These are phyloP conservation scores for Trichoderma afroharzianum DNA, from an alignment of 2,329 filamentous ascomycete species.

Conservation along the genomic window DNA sequence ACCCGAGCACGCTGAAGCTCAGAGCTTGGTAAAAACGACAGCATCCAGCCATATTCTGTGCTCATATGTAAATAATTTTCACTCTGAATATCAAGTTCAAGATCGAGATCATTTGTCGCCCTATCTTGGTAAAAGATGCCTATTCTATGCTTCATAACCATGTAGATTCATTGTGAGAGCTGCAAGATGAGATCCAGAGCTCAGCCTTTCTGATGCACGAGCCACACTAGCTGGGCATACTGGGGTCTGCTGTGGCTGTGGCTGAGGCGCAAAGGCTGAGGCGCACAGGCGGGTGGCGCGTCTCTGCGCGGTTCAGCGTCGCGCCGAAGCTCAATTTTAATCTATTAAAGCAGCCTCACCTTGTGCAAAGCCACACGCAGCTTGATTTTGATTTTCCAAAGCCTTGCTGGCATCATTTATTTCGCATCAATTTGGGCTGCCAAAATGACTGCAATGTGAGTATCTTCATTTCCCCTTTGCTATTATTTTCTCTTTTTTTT, in stretches of 20 bases:
- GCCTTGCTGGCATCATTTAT: neutral
- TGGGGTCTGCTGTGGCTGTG: neutral
- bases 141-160: too few relatives aligned
- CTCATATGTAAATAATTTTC: neutral
- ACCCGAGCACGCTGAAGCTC: neutral
- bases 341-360: constrained; percentile 9
- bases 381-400: neutral
- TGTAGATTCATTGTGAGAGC: neutral
- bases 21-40: neutral
- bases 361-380: constrained; percentile 1
- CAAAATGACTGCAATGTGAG: constrained; percentile 40
- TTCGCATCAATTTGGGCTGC: neutral
- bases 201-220: constrained; percentile 1
- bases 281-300: constrained; percentile 16
- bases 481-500: neutral
- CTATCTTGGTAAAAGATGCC: neutral
- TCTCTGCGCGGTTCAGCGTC: constrained; percentile 16
- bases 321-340: constrained; percentile 18
- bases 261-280: neutral
- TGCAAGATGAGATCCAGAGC: neutral
- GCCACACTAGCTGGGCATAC: constrained; percentile 3
- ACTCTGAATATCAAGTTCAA: neutral
- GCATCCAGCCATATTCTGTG: neutral
- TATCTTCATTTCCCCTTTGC: constrained; percentile 1
- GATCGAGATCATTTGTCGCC: neutral